Base-by-base conservation (phyloP, 331 rosid species). In the Saraca asoca region DNA sequence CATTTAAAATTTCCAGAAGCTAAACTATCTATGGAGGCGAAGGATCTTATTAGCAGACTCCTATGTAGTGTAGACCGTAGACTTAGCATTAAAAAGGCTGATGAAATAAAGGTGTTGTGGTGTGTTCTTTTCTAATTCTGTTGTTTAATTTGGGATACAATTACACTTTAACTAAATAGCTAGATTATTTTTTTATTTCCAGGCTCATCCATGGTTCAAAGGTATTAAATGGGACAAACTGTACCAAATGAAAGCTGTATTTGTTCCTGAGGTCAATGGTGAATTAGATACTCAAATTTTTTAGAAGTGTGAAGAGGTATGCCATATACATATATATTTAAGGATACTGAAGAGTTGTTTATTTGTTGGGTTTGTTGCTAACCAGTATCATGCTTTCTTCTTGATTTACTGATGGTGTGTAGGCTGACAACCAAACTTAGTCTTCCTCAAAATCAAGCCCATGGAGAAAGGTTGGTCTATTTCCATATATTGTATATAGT, bases 1-100 rank as follows among this genome's bases (percentile, higher is more conserved):
- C 84, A 94, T 83, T 81, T 94, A 79, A 88, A 94, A 79, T 94
- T 94, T 82, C 99, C 99, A 7, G 99, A 94, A 83, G 97, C 96
- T 51, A 86, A 78, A 66, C 91, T 94, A 35, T 90, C 99, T 19
- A 83, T 82, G 8, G 97, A 94, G 62, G 96, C 99, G 33, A 94
- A 86, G 83, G 97, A 94, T 78, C 88, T 94, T 63, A 88, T 94
- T 49, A 24, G 95, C 75, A 85, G 81, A 82, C 95, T 94, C 56
- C 76, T 94, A 39, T 94, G 99, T 85, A 88, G 88, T 80, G 97
- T 94, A 56, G 96, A 88, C 16, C 96, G 85, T 80, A 86, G 99
- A 79, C 95, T 94, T 68, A 97, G 99, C 63, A 90, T 96, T 56
- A 90, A 87, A 80, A 97, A 97, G 67, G 89, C 95, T 48, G 84